Base-by-base conservation (phyloP, 2,329 filamentous ascomycete species). In the Alternaria triticimaculans region DNA sequence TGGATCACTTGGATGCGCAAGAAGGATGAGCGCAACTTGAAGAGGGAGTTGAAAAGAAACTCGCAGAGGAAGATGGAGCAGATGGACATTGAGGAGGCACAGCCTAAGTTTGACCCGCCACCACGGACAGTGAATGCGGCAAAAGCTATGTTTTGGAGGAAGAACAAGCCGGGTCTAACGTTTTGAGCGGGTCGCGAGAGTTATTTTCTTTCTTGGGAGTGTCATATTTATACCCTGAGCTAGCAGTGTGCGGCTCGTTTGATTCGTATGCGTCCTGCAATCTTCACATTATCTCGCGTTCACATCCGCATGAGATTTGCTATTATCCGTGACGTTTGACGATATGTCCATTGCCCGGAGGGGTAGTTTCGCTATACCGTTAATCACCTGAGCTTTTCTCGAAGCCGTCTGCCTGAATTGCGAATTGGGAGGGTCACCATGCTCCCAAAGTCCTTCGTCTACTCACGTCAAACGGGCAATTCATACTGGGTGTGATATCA, bases 101-200 rank as follows among this genome's bases (percentile, higher is more conserved):
- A 20, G 11, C 70, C 69, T 10, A 73, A 68, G 51, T 78, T 80
- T 62, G 77, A 78, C 45, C 71, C 72, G 20, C 77, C 76, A 20
- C 74, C 74, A 2, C 73, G 72, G 67, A 72, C 45, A 49, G 64
- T 69, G 28, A 74, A 62, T 57, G 70, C 67, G 11, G 66, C 69
- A 10, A 76, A 68, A 49, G 68, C 66, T 0, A 68, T 73, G 30
- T 77, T 77, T 48, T 78, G 76, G 76, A 76, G 72, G 68, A 78
- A 77, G 59, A 66, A 67, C 25, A 75, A 69, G 64, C 60, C 48
- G 15, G 50, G 56, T 3, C 46, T 60, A 15, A 55, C 46, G 8
- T 63, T 62, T 55, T 60, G 45, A 58, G 55, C 37, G 37, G 25
- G 6, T 14, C 23, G 9, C 11, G 12, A 23, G 26, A 10, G 6